Base-by-base conservation (phyloP, 139 green algal species). In the Chlamydomonas schloesseri region DNA sequence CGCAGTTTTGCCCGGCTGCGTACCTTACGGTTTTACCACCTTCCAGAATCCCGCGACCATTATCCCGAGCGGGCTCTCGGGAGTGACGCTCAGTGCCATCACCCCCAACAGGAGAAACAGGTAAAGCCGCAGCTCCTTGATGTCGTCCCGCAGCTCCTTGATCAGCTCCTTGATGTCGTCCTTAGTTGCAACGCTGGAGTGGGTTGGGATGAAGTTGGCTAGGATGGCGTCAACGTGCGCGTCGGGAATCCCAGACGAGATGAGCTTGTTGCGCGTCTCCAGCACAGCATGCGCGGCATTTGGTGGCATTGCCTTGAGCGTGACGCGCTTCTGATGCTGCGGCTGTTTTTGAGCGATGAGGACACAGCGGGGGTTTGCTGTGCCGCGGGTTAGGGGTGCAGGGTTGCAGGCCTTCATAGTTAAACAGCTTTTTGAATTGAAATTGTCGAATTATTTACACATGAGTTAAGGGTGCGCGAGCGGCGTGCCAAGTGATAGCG, bases 141-240 rank as follows among this genome's bases (percentile, higher is more conserved):
- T n/a, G n/a, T n/a, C n/a, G n/a, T n/a, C n/a, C n/a, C n/a, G n/a
- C n/a, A n/a, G n/a, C n/a, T n/a, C n/a, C n/a, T n/a, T n/a, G n/a
- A n/a, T n/a, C n/a, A n/a, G n/a, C n/a, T n/a, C 65, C 65, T 71
- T 71, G 28, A 71, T 71, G 65, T 71, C 29, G 26, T 71, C 65
- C 65, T 71, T 36, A 36, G 65, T 71, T 37, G 65, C 65, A 36
- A 71, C 65, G 65, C 65, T 71, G 65, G 65, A 71, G 28, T 71
- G n/a, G n/a, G n/a, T n/a, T n/a, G n/a, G n/a, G n/a, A n/a, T 71
- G 29, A 71, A 71, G 29, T 37, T 71, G 28, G 65, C 65, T 36
- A 37, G 65, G 65, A 71, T 37, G 29, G 65, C 65, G 65, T 71
- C 65, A 71, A 37, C 65, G 65, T 71, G 65, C 65, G 65, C 65